These are phyloP conservation scores for Neonectria neomacrospora DNA, from an alignment of 2,329 filamentous ascomycete genomes.

Conservation along the genomic window DNA sequence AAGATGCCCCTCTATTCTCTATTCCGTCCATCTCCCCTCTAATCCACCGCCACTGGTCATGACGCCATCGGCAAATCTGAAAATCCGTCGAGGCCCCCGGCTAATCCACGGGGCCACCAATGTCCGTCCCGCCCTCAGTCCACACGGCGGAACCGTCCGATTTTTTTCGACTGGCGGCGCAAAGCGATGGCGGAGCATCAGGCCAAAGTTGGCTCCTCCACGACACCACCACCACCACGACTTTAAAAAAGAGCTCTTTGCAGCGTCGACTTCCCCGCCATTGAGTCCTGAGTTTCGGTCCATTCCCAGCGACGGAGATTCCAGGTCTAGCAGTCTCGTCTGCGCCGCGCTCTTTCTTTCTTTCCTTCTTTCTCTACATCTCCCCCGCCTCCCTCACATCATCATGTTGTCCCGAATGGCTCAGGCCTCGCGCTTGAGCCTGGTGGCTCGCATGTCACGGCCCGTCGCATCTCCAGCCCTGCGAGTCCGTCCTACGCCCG, in stretches of 20 bases:
- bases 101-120: constrained; percentile 32
- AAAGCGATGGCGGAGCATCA: constrained; percentile 45
- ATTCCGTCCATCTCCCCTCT: neutral
- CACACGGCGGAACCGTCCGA: constrained; percentile 33
- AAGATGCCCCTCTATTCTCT: neutral
- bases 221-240: constrained; percentile 6
- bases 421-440: constrained; percentile 49
- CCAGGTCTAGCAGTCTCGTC: constrained; percentile 9
- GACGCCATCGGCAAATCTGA: constrained; percentile 40
- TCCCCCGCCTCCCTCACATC: constrained; percentile 24
- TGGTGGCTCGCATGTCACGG: constrained; percentile 45
- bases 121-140: constrained; percentile 21
- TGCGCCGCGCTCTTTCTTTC: constrained; percentile 1
- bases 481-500: constrained; percentile 38
- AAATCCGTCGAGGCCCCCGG: constrained; percentile 34
- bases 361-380: neutral
- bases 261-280: constrained; percentile 19
- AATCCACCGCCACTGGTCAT: constrained; percentile 18
- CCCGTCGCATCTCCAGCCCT: constrained; percentile 41
- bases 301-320: constrained; percentile 2
- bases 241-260: constrained; percentile 9
- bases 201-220: constrained; percentile 37
- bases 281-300: constrained; percentile 34
- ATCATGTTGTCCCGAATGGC: constrained; percentile 55
- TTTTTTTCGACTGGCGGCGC: constrained; percentile 43